phyloP scores from a whole-genome alignment of 176 grass and related monocot genomes.

The Panicum miliaceum region DNA sequence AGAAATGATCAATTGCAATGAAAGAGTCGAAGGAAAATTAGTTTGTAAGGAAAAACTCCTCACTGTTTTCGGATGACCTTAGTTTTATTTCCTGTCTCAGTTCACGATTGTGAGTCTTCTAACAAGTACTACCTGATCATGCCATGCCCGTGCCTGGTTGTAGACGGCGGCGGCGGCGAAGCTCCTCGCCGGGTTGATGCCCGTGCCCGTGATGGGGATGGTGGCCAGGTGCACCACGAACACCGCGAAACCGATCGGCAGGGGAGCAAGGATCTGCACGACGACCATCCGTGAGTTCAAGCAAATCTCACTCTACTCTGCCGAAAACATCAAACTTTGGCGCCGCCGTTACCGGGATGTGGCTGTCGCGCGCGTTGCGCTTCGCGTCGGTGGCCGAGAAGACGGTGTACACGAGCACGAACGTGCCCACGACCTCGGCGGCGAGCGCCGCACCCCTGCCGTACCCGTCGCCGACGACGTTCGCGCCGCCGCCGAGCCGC shows the following conservation, averaged over 20 bases:
- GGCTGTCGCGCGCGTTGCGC: slow-evolving; percentile 54
- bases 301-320: too few relatives aligned
- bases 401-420: slow-evolving; percentile 61
- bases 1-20: too few relatives aligned
- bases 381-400: slow-evolving; percentile 60
- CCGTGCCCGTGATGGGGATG: slow-evolving; percentile 39
- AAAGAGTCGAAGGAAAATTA: too few relatives aligned
- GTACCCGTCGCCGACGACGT: slow-evolving; percentile 35
- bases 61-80: neutral
- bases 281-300: neutral
- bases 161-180: slow-evolving; percentile 42
- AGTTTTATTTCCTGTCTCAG: too few relatives aligned
- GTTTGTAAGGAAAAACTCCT: neutral
- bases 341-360: slow-evolving; percentile 42
- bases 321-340: neutral
- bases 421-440: slow-evolving; percentile 56
- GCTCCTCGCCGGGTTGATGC: slow-evolving; percentile 53
- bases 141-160: slow-evolving; percentile 37
- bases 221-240: slow-evolving; percentile 44
- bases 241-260: slow-evolving; percentile 44
- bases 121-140: slow-evolving; percentile 21
- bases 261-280: slow-evolving; percentile 28
- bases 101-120: neutral
- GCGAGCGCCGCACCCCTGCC: slow-evolving; percentile 41
- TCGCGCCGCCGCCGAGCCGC: slow-evolving; percentile 41